Percentiles rank a stretch among this genome's conserved stretches.
Evolutionary conservation across 768 basidiomycete species (phyloP).

Genomic region (Kwoniella shandongensis): DNA sequence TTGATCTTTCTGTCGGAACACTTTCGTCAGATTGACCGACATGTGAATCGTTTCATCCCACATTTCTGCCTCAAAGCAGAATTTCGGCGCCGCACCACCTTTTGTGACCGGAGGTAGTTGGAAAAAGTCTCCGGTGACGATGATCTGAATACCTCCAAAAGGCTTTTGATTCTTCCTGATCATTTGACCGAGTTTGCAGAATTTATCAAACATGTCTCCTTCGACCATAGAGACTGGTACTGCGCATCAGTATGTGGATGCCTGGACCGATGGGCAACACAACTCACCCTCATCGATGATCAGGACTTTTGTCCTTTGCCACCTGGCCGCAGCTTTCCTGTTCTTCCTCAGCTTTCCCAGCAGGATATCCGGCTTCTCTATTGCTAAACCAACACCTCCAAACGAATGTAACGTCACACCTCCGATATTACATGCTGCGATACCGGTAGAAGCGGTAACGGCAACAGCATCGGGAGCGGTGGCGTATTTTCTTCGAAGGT

Average conservation of each 20-base stretch:
- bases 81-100: conserved; percentile 64
- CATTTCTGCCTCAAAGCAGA: conserved; percentile 82
- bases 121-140: conserved; percentile 97
- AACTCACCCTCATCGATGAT: conserved; percentile 80
- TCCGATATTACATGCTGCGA: conserved; percentile 96
- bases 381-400: conserved; percentile 85
- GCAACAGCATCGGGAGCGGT: conserved; percentile 73
- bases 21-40: conserved; percentile 89
- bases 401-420: conserved; percentile 95
- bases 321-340: conserved; percentile 75
- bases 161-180: conserved; percentile 66
- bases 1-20: conserved; percentile 90
- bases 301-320: conserved; percentile 79
- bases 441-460: conserved; percentile 93
- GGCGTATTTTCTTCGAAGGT: conserved; percentile 62
- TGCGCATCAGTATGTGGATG: conserved; percentile 12
- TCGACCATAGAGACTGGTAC: conserved; percentile 99
- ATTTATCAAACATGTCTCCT: conserved; percentile 77
- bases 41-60: conserved; percentile 75
- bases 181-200: conserved; percentile 67
- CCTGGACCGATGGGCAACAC: too few species aligned
- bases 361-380: conserved; percentile 65
- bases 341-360: conserved; percentile 72
- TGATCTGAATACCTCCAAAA: conserved; percentile 91
- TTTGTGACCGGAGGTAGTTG: conserved; percentile 91